Base-by-base conservation (phyloP, 257 asterid species). In the Plantago ovata region DNA sequence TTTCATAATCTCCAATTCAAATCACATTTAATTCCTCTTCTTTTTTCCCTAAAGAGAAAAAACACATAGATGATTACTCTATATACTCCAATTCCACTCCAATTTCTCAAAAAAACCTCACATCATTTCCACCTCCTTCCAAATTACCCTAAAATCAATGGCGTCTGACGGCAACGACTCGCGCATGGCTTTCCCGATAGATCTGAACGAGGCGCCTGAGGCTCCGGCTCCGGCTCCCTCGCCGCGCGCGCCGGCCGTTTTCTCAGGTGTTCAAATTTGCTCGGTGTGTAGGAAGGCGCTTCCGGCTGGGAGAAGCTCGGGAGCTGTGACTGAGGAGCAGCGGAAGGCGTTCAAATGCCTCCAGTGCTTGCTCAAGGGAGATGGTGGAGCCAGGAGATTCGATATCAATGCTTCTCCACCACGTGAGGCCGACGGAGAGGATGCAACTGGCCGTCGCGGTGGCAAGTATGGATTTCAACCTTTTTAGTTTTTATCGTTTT, bases 391-490 rank as follows among this genome's bases (percentile, higher is more conserved):
- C 21, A 89, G 81, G 36, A 63, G 84, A 13, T 64, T 87, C 60
- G 95, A 87, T 48, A 89, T 89, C 51, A 84, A 81, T 68, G 83
- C 84, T 14, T 61, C 87, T 13, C 95, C 96, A 2, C 51, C 51
- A 0, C n/a, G 23, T 19, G 51, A 46, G 12, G 20, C 4, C 1
- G 51, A 46, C 10, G 22, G 2, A 1, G 54, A 12, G 15, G n/a
- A 13, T 50, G 56, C 36, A 20, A 14, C 32, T 50, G 54, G 54
- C 7, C 49, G 49, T 1, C 49, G 49, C 3, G 49, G 0, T 44
- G 49, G 49, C 15, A 46, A 46, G 51, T 46, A 46, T 21, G 51
- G 10, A 6, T 46, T 15, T 7, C 20, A n/a, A 16, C 11, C 15
- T 46, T 19, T 46, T 46, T 19, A 13, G 19, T 1, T 15, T n/a